Conservation (phyloP, 495 filamentous ascomycete genomes). For the Clohesyomyces aquaticus region DNA sequence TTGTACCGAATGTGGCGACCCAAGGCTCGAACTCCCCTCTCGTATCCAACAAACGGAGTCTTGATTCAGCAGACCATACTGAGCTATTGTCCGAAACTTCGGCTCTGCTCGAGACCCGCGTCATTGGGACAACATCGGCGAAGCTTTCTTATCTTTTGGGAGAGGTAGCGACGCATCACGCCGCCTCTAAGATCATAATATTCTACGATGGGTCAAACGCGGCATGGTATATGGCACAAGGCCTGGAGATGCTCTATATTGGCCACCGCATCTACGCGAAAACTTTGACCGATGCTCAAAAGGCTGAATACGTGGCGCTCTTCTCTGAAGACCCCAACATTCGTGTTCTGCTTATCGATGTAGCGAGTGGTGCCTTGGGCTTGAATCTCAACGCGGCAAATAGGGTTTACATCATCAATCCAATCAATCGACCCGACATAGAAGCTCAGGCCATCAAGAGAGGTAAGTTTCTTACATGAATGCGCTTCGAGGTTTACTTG, state of each 20-base stretch:
- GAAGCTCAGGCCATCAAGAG: constrained; percentile 93
- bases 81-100: constrained; percentile 51
- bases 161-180: constrained; percentile 65
- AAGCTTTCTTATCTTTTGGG: constrained; percentile 88
- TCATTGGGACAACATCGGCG: constrained; percentile 80
- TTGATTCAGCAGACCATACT: constrained; percentile 27
- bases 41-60: constrained; percentile 30
- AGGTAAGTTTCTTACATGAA: constrained; percentile 11
- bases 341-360: constrained; percentile 86
- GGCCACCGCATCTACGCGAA: constrained; percentile 69
- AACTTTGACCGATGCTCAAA: constrained; percentile 60
- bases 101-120: constrained; percentile 61
- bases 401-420: constrained; percentile 89
- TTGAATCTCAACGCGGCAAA: constrained; percentile 81
- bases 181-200: constrained; percentile 81
- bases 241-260: constrained; percentile 63
- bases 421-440: constrained; percentile 81
- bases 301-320: constrained; percentile 71
- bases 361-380: constrained; percentile 83
- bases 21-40: no score
- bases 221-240: constrained; percentile 70
- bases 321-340: constrained; percentile 69
- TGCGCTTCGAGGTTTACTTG: no score
- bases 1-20: not conserved
- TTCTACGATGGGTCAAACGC: constrained; percentile 90